A percentile compares a stretch with the other conserved stretches of the same genome.
These are phyloP conservation scores for Mycena vitilis DNA, from an alignment of 768 basidiomycete species.

Conservation along the genomic window DNA sequence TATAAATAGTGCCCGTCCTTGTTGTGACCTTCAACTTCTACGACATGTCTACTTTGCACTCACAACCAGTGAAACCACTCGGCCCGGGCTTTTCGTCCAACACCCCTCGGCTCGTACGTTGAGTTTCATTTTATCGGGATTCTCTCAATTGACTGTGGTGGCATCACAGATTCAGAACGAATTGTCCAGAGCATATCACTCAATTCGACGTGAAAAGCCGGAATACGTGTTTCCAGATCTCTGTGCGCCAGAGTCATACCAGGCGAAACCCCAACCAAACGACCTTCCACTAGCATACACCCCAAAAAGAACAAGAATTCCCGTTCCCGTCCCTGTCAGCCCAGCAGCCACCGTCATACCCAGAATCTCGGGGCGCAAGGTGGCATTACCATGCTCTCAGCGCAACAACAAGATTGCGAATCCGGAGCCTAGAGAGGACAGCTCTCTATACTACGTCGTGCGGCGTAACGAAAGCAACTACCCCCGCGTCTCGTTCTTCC, in stretches of 20 bases:
- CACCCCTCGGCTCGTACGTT: background rate
- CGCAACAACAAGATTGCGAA: background rate
- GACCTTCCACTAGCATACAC: background rate
- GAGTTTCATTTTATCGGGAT: too few relatives aligned
- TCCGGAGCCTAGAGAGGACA: conserved; percentile 1
- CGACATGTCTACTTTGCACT: background rate
- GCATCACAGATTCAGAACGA: background rate
- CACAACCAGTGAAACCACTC: background rate
- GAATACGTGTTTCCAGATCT: background rate
- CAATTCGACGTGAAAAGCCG: background rate
- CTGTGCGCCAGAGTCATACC: background rate
- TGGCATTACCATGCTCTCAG: background rate
- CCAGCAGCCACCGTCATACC: background rate
- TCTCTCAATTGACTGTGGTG: background rate
- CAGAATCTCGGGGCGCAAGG: background rate
- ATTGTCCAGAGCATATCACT: background rate
- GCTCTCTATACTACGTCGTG: conserved; percentile 3
- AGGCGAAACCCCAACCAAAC: background rate
- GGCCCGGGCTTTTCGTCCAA: background rate
- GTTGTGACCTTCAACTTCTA: background rate
- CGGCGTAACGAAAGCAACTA: background rate
- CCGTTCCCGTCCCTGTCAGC: too few relatives aligned
- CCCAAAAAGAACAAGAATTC: background rate
- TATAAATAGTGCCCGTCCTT: background rate
- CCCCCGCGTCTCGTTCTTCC: conserved; percentile 24